These are phyloP conservation scores for Omphalotus guepiniiformis DNA, from an alignment of 768 basidiomycete species.

Conservation along the genomic window DNA sequence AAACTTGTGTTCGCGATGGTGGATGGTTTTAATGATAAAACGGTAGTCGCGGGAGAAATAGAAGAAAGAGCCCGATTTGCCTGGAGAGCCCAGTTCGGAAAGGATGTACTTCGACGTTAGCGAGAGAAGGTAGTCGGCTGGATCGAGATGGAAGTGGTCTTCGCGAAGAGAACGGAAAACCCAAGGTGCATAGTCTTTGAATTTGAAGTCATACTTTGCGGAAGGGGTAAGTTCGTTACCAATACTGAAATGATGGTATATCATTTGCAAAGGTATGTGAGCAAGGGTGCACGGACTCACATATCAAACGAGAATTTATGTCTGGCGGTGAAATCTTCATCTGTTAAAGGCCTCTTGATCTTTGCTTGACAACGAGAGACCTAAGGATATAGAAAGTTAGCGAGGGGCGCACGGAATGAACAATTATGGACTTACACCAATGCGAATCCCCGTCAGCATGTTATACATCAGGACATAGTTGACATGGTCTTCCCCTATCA, in stretches of 20 bases:
- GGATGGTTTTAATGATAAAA: slow-evolving; percentile 99
- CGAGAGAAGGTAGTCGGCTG: slow-evolving; percentile 95
- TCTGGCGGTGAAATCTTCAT: slow-evolving; percentile 81
- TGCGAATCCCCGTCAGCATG: slow-evolving; percentile 98
- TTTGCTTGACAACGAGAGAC: slow-evolving; percentile 97
- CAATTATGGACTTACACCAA: slow-evolving; percentile 58
- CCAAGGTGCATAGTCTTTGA: slow-evolving; percentile 99
- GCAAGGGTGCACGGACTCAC: slow-evolving; percentile 37
- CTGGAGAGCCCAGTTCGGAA: slow-evolving; percentile 95
- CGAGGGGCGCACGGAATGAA: neutral
- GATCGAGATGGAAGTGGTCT: slow-evolving; percentile 91
- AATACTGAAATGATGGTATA: slow-evolving; percentile 43
- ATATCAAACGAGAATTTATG: slow-evolving; percentile 99
- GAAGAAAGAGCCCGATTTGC: slow-evolving; percentile 98
- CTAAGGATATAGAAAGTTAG: slow-evolving; percentile 32
- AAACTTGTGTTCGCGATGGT: slow-evolving; percentile 91
- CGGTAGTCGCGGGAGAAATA: slow-evolving; percentile 98
- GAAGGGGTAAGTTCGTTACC: slow-evolving; percentile 98
- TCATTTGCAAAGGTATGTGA: no score
- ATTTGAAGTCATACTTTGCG: slow-evolving; percentile 98
- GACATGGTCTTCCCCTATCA: slow-evolving; percentile 97
- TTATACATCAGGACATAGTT: slow-evolving; percentile 99
- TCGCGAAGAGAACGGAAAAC: slow-evolving; percentile 95
- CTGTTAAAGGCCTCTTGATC: slow-evolving; percentile 76
- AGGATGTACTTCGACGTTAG: slow-evolving; percentile 97